Evolutionary conservation across 2,329 filamentous ascomycete species (phyloP).

Genomic region (Aspergillus sp.): DNA sequence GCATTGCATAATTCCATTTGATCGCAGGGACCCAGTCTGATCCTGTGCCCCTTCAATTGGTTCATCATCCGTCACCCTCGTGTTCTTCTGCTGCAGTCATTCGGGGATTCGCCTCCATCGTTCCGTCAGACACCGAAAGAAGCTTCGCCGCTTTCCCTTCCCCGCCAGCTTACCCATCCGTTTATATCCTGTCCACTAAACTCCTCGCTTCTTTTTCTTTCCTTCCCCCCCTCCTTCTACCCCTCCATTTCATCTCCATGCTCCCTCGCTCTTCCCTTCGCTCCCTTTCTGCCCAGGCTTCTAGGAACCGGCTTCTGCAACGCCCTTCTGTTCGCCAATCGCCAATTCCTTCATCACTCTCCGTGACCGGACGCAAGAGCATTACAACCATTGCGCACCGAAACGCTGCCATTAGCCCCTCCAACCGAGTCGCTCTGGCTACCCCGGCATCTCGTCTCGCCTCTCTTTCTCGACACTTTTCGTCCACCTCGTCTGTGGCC

Average conservation of each 20-base stretch:
- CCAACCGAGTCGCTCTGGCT: slow-evolving; percentile 24
- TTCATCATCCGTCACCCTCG: too few species aligned
- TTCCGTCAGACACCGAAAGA: neutral
- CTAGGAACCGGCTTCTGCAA: slow-evolving; percentile 15
- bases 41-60: too few species aligned
- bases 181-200: neutral
- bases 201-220: neutral
- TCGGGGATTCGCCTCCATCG: neutral
- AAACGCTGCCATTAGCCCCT: neutral
- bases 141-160: neutral
- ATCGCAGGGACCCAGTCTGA: too few species aligned
- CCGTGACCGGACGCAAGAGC: slow-evolving; percentile 11
- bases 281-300: slow-evolving; percentile 17
- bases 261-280: slow-evolving; percentile 20
- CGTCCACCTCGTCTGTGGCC: slow-evolving; percentile 25
- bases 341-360: slow-evolving; percentile 6
- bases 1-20: neutral
- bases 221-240: neutral
- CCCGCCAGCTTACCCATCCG: neutral
- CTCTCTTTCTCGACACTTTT: slow-evolving; percentile 43
- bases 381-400: slow-evolving; percentile 13
- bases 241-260: slow-evolving; percentile 16
- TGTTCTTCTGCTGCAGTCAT: neutral
- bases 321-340: slow-evolving; percentile 5
- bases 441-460: slow-evolving; percentile 34